Evolutionary conservation across 768 basidiomycete genomes (phyloP).

Genomic region (Heimioporus sp.): DNA sequence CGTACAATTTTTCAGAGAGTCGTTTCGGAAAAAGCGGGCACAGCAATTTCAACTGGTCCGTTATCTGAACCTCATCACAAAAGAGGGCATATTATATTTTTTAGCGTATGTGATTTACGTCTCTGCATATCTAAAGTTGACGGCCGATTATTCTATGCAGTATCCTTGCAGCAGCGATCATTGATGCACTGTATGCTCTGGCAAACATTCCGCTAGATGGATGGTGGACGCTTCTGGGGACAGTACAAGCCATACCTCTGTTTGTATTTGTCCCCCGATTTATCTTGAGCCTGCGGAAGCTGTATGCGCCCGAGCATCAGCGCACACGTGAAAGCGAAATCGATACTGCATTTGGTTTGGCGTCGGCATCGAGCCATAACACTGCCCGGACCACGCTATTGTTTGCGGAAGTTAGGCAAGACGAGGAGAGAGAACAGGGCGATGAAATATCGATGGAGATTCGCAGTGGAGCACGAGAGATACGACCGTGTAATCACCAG

Average conservation of each 20-base stretch:
- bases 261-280: background rate
- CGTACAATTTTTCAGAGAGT: background rate
- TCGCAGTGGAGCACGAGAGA: too few relatives aligned
- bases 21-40: background rate
- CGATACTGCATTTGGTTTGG: background rate
- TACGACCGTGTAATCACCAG: too few relatives aligned
- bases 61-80: background rate
- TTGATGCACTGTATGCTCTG: background rate
- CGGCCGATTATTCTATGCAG: background rate
- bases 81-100: conserved; percentile 1
- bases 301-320: background rate
- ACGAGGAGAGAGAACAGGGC: background rate
- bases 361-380: background rate
- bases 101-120: background rate
- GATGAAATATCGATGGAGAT: background rate
- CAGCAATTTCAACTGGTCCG: background rate
- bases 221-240: background rate
- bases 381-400: background rate
- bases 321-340: background rate
- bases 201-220: background rate
- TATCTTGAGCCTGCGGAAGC: background rate
- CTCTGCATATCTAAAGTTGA: background rate
- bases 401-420: background rate
- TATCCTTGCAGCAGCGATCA: background rate
- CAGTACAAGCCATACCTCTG: background rate